phyloP scores from a whole-genome alignment of 2,329 filamentous ascomycete species.

The Fusarium albidum region DNA sequence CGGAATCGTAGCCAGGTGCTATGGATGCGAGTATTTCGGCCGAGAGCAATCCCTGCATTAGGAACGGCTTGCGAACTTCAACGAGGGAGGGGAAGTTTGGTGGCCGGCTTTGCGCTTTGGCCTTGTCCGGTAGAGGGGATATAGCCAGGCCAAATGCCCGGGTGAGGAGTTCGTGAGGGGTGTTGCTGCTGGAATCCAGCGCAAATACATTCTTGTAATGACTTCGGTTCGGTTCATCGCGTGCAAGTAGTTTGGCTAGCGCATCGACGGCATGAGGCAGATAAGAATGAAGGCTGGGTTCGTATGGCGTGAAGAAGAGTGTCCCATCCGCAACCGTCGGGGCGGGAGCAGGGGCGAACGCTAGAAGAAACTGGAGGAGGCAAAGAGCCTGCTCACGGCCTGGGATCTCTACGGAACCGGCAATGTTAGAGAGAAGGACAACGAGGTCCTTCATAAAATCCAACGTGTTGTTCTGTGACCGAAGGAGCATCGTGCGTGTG shows the following conservation, averaged over 20 bases:
- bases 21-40: constrained; percentile 87
- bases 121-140: constrained; percentile 79
- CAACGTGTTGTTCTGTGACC: constrained; percentile 82
- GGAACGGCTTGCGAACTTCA: constrained; percentile 83
- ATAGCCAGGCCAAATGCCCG: constrained; percentile 88
- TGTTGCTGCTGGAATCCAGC: constrained; percentile 69
- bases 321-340: constrained; percentile 65
- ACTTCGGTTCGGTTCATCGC: constrained; percentile 90
- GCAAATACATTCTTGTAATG: constrained; percentile 85
- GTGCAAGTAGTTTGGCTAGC: constrained; percentile 87
- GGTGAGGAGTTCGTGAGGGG: constrained; percentile 82
- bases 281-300: constrained; percentile 84
- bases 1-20: constrained; percentile 73
- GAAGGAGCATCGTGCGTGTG: constrained; percentile 85
- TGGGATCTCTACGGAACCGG: constrained; percentile 80
- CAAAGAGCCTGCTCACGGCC: constrained; percentile 87
- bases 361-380: constrained; percentile 86
- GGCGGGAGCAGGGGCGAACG: constrained; percentile 83
- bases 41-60: constrained; percentile 91
- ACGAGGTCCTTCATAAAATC: constrained; percentile 98
- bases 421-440: constrained; percentile 87
- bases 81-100: constrained; percentile 71
- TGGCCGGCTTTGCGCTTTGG: constrained; percentile 59
- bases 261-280: constrained; percentile 89
- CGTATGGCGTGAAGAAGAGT: constrained; percentile 82